Conservation (phyloP, 1,139 yeast genomes). For the Hanseniaspora sp. region DNA sequence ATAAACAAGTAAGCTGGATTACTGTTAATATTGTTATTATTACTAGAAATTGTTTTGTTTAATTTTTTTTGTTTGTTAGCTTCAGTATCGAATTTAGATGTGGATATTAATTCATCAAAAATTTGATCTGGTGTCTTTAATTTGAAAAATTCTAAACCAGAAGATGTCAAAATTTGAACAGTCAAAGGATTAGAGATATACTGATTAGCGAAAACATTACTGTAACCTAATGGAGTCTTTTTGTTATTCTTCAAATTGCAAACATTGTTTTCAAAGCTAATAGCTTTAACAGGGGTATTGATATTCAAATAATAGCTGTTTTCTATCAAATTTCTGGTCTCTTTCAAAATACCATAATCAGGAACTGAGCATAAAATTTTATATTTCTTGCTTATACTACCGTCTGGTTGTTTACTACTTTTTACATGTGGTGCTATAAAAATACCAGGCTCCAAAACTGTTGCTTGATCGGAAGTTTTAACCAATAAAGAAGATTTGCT, state of each 20-base stretch:
- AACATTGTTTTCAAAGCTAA: constrained; percentile 31
- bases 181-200: constrained; percentile 53
- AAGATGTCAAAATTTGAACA: constrained; percentile 71
- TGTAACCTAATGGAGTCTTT: constrained; percentile 63
- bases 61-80: constrained; percentile 52
- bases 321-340: constrained; percentile 60
- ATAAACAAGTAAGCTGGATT: constrained; percentile 31
- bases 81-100: constrained; percentile 38
- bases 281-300: constrained; percentile 58
- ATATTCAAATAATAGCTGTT: constrained; percentile 67
- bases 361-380: constrained; percentile 66
- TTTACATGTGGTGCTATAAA: constrained; percentile 45
- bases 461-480: constrained; percentile 35
- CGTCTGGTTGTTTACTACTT: constrained; percentile 23
- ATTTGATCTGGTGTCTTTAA: constrained; percentile 72
- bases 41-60: constrained; percentile 41
- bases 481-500: constrained; percentile 35
- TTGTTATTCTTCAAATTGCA: constrained; percentile 27
- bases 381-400: constrained; percentile 18
- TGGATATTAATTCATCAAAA: constrained; percentile 43
- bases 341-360: constrained; percentile 71
- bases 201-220: constrained; percentile 77
- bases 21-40: constrained; percentile 27
- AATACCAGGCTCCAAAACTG: constrained; percentile 72
- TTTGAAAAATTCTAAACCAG: constrained; percentile 65